These are phyloP conservation scores for Thermochaetoides thermophila DNA, from an alignment of 495 filamentous ascomycete genomes.

Conservation along the genomic window DNA sequence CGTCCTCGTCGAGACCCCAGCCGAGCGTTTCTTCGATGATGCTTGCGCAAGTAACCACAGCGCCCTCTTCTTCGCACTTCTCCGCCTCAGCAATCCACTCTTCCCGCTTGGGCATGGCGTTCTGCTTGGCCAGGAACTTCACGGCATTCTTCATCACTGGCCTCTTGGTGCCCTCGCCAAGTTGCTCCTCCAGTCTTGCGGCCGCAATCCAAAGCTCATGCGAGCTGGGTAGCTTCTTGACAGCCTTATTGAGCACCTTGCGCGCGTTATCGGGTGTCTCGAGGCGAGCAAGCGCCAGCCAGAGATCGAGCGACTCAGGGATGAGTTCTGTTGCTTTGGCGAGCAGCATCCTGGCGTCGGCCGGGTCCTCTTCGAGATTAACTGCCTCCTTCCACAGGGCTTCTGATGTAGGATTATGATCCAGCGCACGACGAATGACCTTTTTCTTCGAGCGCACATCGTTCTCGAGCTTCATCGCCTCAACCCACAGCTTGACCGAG, in stretches of 20 bases:
- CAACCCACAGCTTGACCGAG: constrained; percentile 83
- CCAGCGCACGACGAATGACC: constrained; percentile 74
- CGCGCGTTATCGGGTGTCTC: constrained; percentile 84
- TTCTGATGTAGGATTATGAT: constrained; percentile 82
- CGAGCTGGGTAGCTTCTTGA: constrained; percentile 81
- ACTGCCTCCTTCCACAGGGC: constrained; percentile 96
- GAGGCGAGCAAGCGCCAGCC: constrained; percentile 81
- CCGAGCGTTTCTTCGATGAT: constrained; percentile 91
- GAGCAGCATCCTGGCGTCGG: constrained; percentile 71
- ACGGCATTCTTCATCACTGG: constrained; percentile 92
- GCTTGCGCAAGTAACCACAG: constrained; percentile 65
- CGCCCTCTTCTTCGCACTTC: constrained; percentile 85
- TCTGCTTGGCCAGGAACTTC: constrained; percentile 76
- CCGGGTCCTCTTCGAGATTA: constrained; percentile 79
- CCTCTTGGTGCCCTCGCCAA: constrained; percentile 52
- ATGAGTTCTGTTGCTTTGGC: constrained; percentile 92
- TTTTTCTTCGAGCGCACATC: constrained; percentile 71
- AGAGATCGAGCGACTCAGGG: constrained; percentile 81
- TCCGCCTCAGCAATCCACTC: constrained; percentile 95
- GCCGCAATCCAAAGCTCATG: constrained; percentile 95
- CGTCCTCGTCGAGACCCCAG: constrained; percentile 88
- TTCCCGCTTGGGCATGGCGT: constrained; percentile 90
- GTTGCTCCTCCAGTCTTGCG: constrained; percentile 80
- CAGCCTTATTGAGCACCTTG: constrained; percentile 85
- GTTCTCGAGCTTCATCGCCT: constrained; percentile 84